Evolutionary conservation across 73 alveolate species (phyloP).

Genomic region (Paramecium biaurelia): DNA sequence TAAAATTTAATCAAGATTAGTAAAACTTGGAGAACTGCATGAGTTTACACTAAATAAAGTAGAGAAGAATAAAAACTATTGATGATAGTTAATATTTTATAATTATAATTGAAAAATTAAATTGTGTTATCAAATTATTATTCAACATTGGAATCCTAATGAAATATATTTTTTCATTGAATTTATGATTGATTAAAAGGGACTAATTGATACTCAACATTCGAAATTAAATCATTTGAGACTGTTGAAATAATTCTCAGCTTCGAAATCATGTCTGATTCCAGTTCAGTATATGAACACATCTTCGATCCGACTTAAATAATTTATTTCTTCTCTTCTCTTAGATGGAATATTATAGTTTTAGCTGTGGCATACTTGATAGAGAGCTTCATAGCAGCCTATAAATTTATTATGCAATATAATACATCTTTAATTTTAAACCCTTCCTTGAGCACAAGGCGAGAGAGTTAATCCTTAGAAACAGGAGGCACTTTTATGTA

Average conservation of each 20-base stretch:
- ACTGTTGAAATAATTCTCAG: not conserved
- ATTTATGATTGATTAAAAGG: not conserved
- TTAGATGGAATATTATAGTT: not conserved
- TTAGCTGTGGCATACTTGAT: conserved; percentile 48
- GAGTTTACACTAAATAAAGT: not conserved
- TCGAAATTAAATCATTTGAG: not conserved
- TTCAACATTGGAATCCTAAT: not conserved
- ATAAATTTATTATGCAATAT: not conserved
- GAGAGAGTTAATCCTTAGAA: not conserved
- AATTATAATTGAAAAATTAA: not conserved
- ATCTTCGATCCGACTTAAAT: not conserved
- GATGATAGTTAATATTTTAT: not conserved
- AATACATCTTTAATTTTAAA: conserved; percentile 28
- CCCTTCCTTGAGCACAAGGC: conserved; percentile 3
- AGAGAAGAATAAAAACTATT: not conserved
- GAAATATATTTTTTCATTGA: not conserved
- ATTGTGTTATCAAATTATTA: not conserved
- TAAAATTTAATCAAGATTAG: not conserved
- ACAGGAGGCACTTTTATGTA: conserved; percentile 22
- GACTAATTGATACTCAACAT: not conserved
- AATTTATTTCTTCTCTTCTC: not conserved
- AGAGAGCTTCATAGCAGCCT: conserved; percentile 10
- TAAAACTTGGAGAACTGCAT: not conserved
- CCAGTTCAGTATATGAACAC: conserved; percentile 31
- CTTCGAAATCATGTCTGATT: not conserved